Evolutionary conservation across 176 grass and related monocot species (phyloP), one percentile per base, ranked within the genome.

Genomic region (Cymbopogon citratus): DNA sequence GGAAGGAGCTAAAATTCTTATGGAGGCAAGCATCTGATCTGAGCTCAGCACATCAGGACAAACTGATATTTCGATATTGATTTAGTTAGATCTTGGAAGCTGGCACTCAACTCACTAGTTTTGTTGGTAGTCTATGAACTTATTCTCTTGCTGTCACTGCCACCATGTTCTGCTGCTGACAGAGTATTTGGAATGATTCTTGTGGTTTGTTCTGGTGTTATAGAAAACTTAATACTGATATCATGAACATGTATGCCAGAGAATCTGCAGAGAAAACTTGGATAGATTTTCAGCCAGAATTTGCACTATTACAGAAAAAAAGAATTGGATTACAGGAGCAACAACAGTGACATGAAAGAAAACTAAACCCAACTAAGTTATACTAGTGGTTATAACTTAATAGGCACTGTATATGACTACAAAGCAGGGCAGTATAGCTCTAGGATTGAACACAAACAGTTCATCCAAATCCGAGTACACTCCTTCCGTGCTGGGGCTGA

Each of bases 351-450:
- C 34, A 10, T 19, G 9, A 39, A 3, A 38, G 16, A 56, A 80
- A 68, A 49, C 4, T 12, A 71, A 15, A n/a, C n/a, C n/a, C 46
- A 5, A 80, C 35, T 19, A 87, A 64, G 61, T 71, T 73, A 40
- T 7, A 5, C 21, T 65, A 73, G 14, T 76, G 24, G 57, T 74
- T 36, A 45, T 36, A 7, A 27, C 18, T 73, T 82, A 93, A 52
- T 92, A 89, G 81, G 77, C 80, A 89, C 85, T 85, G 81, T 93
- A 89, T 63, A 93, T 87, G 70, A 99, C 93, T 69, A 90, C 80
- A 90, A 99, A 99, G 86, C 97, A 99, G 57, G 91, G 91, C 21
- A 94, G 45, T 31, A 99, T 92, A 23, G 93, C 97, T 83, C 77
- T 87, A 60, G 93, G 75, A 83, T 81, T 91, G 75, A 94, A 92